Conservation (phyloP, 2,329 filamentous ascomycete species). For the Talaromyces albobiverticillius region DNA sequence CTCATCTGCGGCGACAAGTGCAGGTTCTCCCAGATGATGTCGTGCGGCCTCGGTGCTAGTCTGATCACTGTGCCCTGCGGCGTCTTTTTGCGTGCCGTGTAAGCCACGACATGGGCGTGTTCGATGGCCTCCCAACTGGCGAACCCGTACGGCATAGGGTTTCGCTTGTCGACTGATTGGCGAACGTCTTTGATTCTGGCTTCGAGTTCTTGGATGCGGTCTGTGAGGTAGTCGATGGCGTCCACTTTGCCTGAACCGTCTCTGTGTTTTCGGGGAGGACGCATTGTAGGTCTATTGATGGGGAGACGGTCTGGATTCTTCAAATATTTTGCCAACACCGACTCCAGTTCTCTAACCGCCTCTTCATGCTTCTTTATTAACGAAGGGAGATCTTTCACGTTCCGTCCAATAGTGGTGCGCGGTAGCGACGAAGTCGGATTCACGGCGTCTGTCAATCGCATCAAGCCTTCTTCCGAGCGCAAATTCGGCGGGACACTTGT, state of each 20-base stretch:
- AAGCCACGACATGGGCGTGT: conserved; percentile 85
- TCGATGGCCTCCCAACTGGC: conserved; percentile 87
- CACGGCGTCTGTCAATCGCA: conserved; percentile 75
- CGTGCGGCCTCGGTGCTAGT: conserved; percentile 80
- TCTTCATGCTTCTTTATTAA: conserved; percentile 81
- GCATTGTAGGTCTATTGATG: conserved; percentile 70
- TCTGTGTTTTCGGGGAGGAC: conserved; percentile 75
- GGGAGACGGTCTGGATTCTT: conserved; percentile 82
- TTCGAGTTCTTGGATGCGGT: conserved; percentile 79
- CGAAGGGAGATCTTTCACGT: conserved; percentile 84
- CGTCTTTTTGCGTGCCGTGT: conserved; percentile 73
- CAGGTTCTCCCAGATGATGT: conserved; percentile 96
- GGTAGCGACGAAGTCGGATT: conserved; percentile 76
- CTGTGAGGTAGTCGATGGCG: conserved; percentile 88
- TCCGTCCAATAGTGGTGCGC: conserved; percentile 78
- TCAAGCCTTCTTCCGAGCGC: conserved; percentile 80
- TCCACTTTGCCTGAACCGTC: conserved; percentile 74
- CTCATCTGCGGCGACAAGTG: conserved; percentile 66
- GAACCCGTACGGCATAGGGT: conserved; percentile 89
- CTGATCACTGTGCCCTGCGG: conserved; percentile 73
- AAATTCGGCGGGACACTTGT: conserved; percentile 78
- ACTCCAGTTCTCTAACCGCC: conserved; percentile 77
- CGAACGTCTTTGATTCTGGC: conserved; percentile 80
- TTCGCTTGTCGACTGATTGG: conserved; percentile 76
- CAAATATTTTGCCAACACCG: conserved; percentile 81